Conservation (phyloP, 78 protist species). For the Polysphondylium violaceum region DNA sequence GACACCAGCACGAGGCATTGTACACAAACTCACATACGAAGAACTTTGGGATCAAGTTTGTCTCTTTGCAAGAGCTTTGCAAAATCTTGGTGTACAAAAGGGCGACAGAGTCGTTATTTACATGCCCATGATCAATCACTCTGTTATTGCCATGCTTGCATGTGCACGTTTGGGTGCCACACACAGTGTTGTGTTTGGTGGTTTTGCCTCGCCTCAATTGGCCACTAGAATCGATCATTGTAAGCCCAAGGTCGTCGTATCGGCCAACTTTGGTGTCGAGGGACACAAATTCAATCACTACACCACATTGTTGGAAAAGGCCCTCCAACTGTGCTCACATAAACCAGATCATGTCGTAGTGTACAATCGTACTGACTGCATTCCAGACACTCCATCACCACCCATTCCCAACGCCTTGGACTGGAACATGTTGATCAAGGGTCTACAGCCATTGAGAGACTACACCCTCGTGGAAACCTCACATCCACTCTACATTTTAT, state of each 20-base stretch:
- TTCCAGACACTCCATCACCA: not conserved
- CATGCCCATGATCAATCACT: slow-evolving; percentile 91
- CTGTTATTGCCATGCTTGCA: slow-evolving; percentile 92
- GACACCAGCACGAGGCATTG: slow-evolving; percentile 21
- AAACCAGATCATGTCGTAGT: slow-evolving; percentile 43
- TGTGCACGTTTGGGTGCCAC: slow-evolving; percentile 96
- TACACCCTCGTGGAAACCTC: slow-evolving; percentile 68
- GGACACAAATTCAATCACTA: slow-evolving; percentile 28
- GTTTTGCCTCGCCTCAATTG: slow-evolving; percentile 85
- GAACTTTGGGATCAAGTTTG: slow-evolving; percentile 72
- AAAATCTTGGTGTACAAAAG: slow-evolving; percentile 81
- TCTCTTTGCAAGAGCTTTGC: slow-evolving; percentile 73
- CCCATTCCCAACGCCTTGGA: slow-evolving; percentile 20
- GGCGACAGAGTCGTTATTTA: slow-evolving; percentile 95
- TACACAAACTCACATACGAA: slow-evolving; percentile 11
- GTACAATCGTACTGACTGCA: not conserved
- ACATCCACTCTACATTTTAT: slow-evolving; percentile 92
- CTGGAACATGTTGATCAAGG: slow-evolving; percentile 16
- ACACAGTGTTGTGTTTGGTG: slow-evolving; percentile 94
- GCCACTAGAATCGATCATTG: slow-evolving; percentile 86
- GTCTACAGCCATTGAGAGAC: slow-evolving; percentile 10
- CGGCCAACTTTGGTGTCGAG: slow-evolving; percentile 77
- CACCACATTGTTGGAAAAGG: slow-evolving; percentile 35
- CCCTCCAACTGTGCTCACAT: slow-evolving; percentile 32
- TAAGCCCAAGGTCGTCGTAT: slow-evolving; percentile 76